Evolutionary conservation across 1,284 basidiomycete species (phyloP).

Genomic region (Schizophyllum amplum): DNA sequence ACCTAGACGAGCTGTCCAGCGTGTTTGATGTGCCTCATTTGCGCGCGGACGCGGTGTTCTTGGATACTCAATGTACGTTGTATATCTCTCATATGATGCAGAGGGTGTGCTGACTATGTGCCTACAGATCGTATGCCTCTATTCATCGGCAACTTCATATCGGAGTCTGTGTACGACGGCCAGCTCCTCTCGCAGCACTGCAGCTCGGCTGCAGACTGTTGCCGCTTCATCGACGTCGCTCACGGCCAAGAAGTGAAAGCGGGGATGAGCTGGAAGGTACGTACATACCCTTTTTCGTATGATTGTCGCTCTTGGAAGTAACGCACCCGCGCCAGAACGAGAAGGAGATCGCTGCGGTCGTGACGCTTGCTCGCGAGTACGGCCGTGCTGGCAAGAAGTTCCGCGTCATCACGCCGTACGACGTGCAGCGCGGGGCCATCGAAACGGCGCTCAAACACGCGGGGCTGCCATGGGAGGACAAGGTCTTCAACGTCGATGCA

Average conservation of each 20-base stretch:
- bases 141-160: conserved; percentile 67
- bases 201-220: conserved; percentile 22
- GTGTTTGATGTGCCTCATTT: conserved; percentile 37
- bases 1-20: conserved; percentile 29
- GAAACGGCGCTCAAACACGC: conserved; percentile 29
- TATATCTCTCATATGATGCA: neutral
- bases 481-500: conserved; percentile 47
- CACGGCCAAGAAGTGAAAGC: conserved; percentile 23
- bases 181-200: conserved; percentile 39
- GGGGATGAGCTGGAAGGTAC: conserved; percentile 30
- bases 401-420: conserved; percentile 51
- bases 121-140: conserved; percentile 65
- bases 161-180: conserved; percentile 49
- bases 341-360: conserved; percentile 26
- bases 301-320: too few species aligned
- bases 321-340: conserved; percentile 29
- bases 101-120: conserved; percentile 1
- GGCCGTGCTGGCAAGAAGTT: conserved; percentile 22
- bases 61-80: conserved; percentile 37
- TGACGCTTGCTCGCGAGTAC: conserved; percentile 28
- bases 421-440: conserved; percentile 38
- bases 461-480: conserved; percentile 34
- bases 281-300: conserved; percentile 12
- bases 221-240: conserved; percentile 32
- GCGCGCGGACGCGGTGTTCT: conserved; percentile 22